Evolutionary conservation across 2,329 filamentous ascomycete species (phyloP).

Genomic region (Venturia oleaginea): DNA sequence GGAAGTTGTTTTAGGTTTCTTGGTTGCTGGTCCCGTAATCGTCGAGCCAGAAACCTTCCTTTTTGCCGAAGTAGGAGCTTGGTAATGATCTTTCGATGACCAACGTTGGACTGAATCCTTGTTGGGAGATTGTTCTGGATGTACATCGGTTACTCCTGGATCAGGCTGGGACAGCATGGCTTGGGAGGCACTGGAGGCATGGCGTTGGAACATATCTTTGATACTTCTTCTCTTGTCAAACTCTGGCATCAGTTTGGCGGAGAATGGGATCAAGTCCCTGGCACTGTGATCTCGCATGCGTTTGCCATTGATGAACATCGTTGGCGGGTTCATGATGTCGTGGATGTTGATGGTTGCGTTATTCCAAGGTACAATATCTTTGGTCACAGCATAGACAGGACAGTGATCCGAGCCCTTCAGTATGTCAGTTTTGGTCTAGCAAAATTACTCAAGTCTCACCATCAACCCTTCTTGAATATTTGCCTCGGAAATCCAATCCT

Average conservation of each 20-base stretch:
- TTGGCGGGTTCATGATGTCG: conserved; percentile 70
- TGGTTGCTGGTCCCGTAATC: conserved; percentile 25
- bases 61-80: neutral
- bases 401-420: conserved; percentile 85
- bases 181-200: conserved; percentile 11
- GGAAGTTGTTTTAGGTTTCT: conserved; percentile 41
- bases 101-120: conserved; percentile 25
- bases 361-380: conserved; percentile 49
- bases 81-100: neutral
- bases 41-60: neutral
- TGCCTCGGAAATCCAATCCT: conserved; percentile 66
- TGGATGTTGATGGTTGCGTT: conserved; percentile 45
- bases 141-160: neutral
- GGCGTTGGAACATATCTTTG: conserved; percentile 72
- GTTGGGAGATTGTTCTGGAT: neutral
- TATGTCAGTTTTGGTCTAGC: neutral
- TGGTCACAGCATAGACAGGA: conserved; percentile 72
- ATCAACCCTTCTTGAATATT: conserved; percentile 91
- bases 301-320: conserved; percentile 59
- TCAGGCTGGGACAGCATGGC: neutral
- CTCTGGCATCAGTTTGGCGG: conserved; percentile 76
- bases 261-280: conserved; percentile 62
- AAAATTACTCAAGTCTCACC: conserved; percentile 27
- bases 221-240: conserved; percentile 80
- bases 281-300: conserved; percentile 57